Conservation (phyloP, 2,329 filamentous ascomycete species). For the Xylaria sp. region DNA sequence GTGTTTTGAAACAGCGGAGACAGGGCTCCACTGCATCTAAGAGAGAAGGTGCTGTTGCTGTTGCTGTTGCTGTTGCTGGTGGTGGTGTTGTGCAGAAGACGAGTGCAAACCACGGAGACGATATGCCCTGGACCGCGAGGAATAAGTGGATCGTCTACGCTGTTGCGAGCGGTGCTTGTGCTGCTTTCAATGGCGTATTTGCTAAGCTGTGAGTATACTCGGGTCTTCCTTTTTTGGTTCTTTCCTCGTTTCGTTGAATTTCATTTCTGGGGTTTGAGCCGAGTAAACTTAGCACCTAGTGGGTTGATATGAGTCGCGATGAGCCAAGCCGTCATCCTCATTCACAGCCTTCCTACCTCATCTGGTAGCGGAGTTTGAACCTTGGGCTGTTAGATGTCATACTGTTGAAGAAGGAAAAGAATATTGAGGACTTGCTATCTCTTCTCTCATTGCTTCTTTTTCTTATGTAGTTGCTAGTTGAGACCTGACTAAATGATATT, state of each 20-base stretch:
- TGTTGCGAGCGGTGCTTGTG: constrained; percentile 78
- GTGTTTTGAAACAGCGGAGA: constrained; percentile 26
- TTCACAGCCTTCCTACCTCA: neutral
- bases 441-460: neutral
- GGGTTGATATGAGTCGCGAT: neutral
- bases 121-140: constrained; percentile 44
- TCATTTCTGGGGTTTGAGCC: neutral
- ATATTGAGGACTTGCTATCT: neutral
- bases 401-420: neutral
- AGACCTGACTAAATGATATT: neutral
- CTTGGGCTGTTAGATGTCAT: neutral
- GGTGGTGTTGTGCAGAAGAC: too few species aligned
- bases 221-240: too few species aligned
- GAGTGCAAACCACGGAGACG: neutral
- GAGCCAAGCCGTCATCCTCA: neutral
- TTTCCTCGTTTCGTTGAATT: neutral
- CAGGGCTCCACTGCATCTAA: constrained; percentile 1
- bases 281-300: neutral
- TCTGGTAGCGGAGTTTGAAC: neutral
- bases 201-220: constrained; percentile 74
- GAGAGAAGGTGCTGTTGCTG: neutral
- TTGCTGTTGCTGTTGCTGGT: neutral
- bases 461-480: neutral
- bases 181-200: constrained; percentile 84
- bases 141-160: constrained; percentile 75